These are phyloP conservation scores for Coemansia sp. DNA, from an alignment of 192 early-diverging fungal genomes.

Conservation along the genomic window DNA sequence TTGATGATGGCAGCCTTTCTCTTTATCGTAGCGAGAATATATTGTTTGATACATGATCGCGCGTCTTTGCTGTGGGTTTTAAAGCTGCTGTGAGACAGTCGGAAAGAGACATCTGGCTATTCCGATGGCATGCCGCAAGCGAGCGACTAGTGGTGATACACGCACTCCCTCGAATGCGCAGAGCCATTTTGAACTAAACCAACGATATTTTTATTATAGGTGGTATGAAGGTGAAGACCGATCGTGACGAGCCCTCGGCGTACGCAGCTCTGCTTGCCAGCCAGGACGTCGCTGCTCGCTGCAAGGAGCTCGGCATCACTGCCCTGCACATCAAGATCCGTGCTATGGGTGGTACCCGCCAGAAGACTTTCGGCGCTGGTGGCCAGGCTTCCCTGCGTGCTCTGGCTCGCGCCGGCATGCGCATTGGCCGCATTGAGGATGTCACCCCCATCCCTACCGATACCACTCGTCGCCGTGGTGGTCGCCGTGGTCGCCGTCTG, in stretches of 20 bases:
- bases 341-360: constrained; percentile 98
- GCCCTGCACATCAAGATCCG: constrained; percentile 99
- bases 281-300: constrained; percentile 97
- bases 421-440: constrained; percentile 99
- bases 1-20: background rate
- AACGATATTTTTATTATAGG: constrained; percentile 57
- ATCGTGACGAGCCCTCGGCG: constrained; percentile 99
- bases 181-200: constrained; percentile 8
- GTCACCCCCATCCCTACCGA: constrained; percentile 99
- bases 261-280: constrained; percentile 99
- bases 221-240: constrained; percentile 99
- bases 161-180: constrained; percentile 59
- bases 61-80: constrained; percentile 50
- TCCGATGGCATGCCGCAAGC: constrained; percentile 35
- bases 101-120: constrained; percentile 3
- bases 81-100: constrained; percentile 17
- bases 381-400: constrained; percentile 98
- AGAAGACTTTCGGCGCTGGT: constrained; percentile 97
- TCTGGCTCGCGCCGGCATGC: constrained; percentile 97
- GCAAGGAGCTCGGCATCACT: constrained; percentile 99
- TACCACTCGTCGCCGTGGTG: constrained; percentile 97
- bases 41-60: constrained; percentile 2
- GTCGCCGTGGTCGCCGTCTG: constrained; percentile 99
- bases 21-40: background rate
- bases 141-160: constrained; percentile 67